A percentile compares a stretch with the other conserved stretches of the same genome.
Evolutionary conservation across 2,329 filamentous ascomycete species (phyloP).

Genomic region (Colletotrichum sidae): DNA sequence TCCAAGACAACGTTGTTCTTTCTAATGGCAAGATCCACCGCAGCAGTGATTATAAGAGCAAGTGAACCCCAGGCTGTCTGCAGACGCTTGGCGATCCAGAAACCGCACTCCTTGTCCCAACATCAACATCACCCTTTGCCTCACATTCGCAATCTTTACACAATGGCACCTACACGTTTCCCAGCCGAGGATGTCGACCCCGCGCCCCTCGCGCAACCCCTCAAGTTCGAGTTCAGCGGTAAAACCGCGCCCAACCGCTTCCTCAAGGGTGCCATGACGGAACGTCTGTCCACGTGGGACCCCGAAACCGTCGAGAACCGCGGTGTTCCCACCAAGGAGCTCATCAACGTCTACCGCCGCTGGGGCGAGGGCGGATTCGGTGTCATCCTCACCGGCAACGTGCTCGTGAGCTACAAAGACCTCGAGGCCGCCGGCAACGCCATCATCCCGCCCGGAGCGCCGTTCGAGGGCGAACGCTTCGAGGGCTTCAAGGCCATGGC

Average conservation of each 20-base stretch:
- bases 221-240: conserved; percentile 63
- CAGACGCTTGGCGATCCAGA: too few relatives aligned
- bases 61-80: too few relatives aligned
- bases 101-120: too few relatives aligned
- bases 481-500: conserved; percentile 58
- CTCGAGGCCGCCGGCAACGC: conserved; percentile 65
- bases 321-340: conserved; percentile 52
- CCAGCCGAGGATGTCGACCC: conserved; percentile 26
- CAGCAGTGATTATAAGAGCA: too few relatives aligned
- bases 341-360: conserved; percentile 65
- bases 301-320: conserved; percentile 62
- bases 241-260: conserved; percentile 72
- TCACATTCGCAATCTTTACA: not conserved
- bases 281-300: conserved; percentile 72
- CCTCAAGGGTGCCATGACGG: conserved; percentile 76
- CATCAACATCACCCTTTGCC: too few relatives aligned
- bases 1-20: too few relatives aligned
- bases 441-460: conserved; percentile 65
- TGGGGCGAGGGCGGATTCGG: conserved; percentile 68
- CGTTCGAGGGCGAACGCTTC: conserved; percentile 68
- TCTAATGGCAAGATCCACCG: too few relatives aligned
- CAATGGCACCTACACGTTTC: conserved; percentile 24
- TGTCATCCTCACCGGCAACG: conserved; percentile 69
- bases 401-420: conserved; percentile 69
- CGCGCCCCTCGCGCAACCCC: conserved; percentile 53